phyloP scores from a whole-genome alignment of 129 eudicot species.

The Flaveria ramosissima region DNA sequence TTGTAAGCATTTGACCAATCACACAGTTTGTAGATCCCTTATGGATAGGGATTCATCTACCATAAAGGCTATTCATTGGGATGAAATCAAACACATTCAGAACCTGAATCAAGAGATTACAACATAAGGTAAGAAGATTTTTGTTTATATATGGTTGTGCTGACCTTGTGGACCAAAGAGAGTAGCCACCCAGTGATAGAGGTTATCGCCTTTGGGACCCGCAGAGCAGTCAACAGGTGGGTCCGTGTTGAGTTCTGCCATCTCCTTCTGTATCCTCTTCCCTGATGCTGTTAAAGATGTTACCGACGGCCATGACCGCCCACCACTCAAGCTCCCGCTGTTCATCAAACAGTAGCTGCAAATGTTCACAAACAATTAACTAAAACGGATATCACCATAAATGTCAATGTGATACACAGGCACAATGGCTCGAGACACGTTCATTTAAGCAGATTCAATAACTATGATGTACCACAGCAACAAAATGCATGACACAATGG shows the following conservation, averaged over 20 bases:
- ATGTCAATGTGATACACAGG: background rate
- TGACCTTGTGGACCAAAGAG: constrained; percentile 85
- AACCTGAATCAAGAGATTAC: constrained; percentile 5
- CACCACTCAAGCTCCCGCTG: constrained; percentile 41
- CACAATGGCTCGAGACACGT: background rate
- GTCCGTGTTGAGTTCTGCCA: constrained; percentile 72
- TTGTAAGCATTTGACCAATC: background rate
- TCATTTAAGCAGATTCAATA: background rate
- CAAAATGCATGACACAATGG: too few relatives aligned
- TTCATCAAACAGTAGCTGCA: constrained; percentile 34
- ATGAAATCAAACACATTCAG: background rate
- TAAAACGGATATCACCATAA: background rate
- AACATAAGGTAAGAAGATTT: background rate
- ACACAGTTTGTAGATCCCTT: background rate
- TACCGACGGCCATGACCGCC: constrained; percentile 84
- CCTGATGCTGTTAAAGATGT: constrained; percentile 87
- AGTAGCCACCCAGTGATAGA: constrained; percentile 98
- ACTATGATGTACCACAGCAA: too few relatives aligned
- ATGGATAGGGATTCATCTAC: background rate
- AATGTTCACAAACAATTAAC: background rate
- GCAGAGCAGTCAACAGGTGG: constrained; percentile 89
- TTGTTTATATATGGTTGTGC: background rate
- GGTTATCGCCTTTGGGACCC: constrained; percentile 97
- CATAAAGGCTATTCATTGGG: background rate
- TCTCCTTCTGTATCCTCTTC: constrained; percentile 88